Base-by-base conservation (phyloP, 2,329 filamentous ascomycete species). In the Trichothecium roseum region DNA sequence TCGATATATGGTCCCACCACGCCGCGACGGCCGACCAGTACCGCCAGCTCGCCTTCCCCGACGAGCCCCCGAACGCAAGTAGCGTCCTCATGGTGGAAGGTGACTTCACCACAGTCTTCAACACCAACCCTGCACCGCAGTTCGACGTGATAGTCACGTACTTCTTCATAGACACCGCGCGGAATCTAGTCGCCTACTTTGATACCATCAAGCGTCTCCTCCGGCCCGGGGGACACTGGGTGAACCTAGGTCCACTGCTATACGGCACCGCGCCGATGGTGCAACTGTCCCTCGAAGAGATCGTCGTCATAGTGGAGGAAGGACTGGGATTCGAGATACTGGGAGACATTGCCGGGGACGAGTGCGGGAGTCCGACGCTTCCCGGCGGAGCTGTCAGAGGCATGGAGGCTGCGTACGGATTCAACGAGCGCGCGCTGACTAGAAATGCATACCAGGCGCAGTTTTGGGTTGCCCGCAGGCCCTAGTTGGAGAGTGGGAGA, bases 141-240 rank as follows among this genome's bases (percentile, higher is more conserved):
- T 75, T 60, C 46, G 70, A 76, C 36, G 55, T 63, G 1, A 50
- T 77, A 0, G 49, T 74, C 0, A 74, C 72, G 0, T 63, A 74
- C 30, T 77, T 75, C 52, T 76, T 77, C 51, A 74, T 77, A 42
- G 72, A 77, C 45, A 77, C 72, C 0, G 72, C 72, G 0, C 61
- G 69, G 1, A 76, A 76, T 36, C 48, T 74, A 1, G 58, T 74
- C 47, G 53, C 46, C 1, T 77, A 76, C 40, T 55, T 76, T 5
- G 68, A 75, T 26, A 72, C 63, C 0, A 74, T 74, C 30, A 56
- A 66, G 34, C 49, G 48, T 0, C 44, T 71, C 0, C 55, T 77
- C 3, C 60, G 54, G 30, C 46, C 50, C 0, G 69, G 68, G 1
- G 72, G 71, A 0, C 48, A 57, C 26, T 75, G 72, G 72, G 51